Percentiles rank a stretch among this genome's conserved stretches.
Conservation (phyloP, 495 filamentous ascomycete genomes). For the Penicillium pulvis region DNA sequence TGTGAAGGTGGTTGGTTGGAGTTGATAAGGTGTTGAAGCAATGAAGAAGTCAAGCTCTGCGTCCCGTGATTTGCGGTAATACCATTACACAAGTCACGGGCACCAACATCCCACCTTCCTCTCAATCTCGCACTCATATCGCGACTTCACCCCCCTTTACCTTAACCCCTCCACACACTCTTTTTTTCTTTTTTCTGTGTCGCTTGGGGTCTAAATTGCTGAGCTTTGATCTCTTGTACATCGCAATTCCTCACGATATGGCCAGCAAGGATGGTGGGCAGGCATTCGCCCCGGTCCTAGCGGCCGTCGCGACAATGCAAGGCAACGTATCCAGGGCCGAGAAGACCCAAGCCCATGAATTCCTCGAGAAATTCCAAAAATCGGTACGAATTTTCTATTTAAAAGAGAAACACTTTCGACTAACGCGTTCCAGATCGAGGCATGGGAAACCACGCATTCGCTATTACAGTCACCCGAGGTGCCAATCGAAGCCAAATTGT, state of each 20-base stretch:
- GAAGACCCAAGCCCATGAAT: constrained; percentile 88
- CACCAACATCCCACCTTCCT: constrained; percentile 44
- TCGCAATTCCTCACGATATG: constrained; percentile 56
- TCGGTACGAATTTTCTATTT: constrained; percentile 66
- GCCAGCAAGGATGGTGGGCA: constrained; percentile 65
- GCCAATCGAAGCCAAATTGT: constrained; percentile 83
- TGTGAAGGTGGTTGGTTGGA: constrained; percentile 7
- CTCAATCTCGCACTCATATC: constrained; percentile 19
- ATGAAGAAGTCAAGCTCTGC: constrained; percentile 23
- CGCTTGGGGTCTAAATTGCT: constrained; percentile 17
- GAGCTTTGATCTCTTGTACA: constrained; percentile 11
- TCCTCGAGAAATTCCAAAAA: constrained; percentile 95
- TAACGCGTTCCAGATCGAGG: constrained; percentile 62
- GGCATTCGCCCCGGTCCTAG: constrained; percentile 81
- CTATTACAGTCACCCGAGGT: constrained; percentile 76
- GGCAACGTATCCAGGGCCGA: constrained; percentile 76
- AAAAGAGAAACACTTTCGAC: not conserved
- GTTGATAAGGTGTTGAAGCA: constrained; percentile 10
- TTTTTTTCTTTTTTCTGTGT: constrained; percentile 15
- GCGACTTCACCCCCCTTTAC: constrained; percentile 15
- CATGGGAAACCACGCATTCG: constrained; percentile 84
- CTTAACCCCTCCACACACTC: constrained; percentile 5
- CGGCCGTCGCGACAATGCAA: constrained; percentile 88
- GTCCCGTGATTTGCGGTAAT: constrained; percentile 35
- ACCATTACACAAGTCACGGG: constrained; percentile 33